Conservation (phyloP, 2,329 filamentous ascomycete species). For the Neonectria ditissima region DNA sequence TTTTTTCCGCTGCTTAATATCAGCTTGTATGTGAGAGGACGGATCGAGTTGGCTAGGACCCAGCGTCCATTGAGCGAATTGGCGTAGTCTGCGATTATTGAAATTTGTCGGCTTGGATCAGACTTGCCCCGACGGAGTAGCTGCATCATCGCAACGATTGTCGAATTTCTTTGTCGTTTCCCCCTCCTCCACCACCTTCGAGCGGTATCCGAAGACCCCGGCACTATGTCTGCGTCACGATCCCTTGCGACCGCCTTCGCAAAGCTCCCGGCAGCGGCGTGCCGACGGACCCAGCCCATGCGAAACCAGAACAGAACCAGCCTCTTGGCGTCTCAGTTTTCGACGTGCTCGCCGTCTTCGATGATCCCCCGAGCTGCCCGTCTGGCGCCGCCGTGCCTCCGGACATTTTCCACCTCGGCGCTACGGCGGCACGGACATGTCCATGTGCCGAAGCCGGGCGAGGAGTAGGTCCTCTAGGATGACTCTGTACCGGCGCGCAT, state of each 20-base stretch:
- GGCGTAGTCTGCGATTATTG: constrained; percentile 32
- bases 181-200: constrained; percentile 13
- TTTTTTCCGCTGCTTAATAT: constrained; percentile 48
- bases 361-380: constrained; percentile 23
- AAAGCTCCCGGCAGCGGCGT: constrained; percentile 47
- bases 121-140: constrained; percentile 14
- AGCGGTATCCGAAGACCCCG: constrained; percentile 31
- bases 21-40: constrained; percentile 49
- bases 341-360: constrained; percentile 39
- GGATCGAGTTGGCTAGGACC: constrained; percentile 37
- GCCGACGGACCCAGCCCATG: constrained; percentile 46
- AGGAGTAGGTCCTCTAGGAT: constrained; percentile 76
- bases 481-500: background rate
- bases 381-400: constrained; percentile 38
- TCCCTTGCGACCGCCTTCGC: constrained; percentile 49
- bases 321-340: constrained; percentile 18
- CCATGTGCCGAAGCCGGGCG: constrained; percentile 84
- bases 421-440: constrained; percentile 80
- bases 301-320: constrained; percentile 33
- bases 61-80: constrained; percentile 46
- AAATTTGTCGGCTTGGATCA: constrained; percentile 27
- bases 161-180: constrained; percentile 2
- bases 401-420: constrained; percentile 75
- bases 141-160: constrained; percentile 17
- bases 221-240: constrained; percentile 50